These are phyloP conservation scores for Epichloe sylvatica DNA, from an alignment of 2,329 filamentous ascomycete species.

Conservation along the genomic window DNA sequence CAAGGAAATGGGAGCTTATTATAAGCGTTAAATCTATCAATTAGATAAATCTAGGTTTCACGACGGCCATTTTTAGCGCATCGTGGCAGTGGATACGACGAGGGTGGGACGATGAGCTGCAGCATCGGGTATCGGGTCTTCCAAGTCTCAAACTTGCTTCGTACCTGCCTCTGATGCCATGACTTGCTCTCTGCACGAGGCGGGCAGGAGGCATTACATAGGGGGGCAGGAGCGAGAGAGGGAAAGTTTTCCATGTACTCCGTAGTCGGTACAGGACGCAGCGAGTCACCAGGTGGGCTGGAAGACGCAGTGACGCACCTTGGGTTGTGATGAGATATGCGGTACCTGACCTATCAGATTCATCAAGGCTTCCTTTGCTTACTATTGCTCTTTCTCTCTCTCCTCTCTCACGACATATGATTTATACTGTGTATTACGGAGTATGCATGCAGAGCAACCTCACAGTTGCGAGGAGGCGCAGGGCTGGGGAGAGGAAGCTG, in stretches of 20 bases:
- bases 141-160: neutral
- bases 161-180: conserved; percentile 3
- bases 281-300: neutral
- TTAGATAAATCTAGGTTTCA: neutral
- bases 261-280: no score
- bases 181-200: neutral
- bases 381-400: neutral
- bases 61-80: conserved; percentile 3
- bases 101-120: conserved; percentile 2
- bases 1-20: no score
- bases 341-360: neutral
- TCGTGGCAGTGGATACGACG: conserved; percentile 2
- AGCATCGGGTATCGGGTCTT: conserved; percentile 4
- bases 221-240: no score
- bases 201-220: no score
- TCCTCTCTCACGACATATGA: neutral
- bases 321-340: no score
- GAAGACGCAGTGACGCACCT: neutral
- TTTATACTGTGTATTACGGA: neutral
- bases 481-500: conserved; percentile 1
- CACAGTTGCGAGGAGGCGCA: neutral
- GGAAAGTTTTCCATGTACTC: no score
- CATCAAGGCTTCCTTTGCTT: neutral
- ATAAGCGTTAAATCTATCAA: no score
- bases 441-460: neutral